Percentiles rank a stretch among this genome's conserved stretches.
Conservation (phyloP, 805 yeast species). For the Candida broadrunensis region DNA sequence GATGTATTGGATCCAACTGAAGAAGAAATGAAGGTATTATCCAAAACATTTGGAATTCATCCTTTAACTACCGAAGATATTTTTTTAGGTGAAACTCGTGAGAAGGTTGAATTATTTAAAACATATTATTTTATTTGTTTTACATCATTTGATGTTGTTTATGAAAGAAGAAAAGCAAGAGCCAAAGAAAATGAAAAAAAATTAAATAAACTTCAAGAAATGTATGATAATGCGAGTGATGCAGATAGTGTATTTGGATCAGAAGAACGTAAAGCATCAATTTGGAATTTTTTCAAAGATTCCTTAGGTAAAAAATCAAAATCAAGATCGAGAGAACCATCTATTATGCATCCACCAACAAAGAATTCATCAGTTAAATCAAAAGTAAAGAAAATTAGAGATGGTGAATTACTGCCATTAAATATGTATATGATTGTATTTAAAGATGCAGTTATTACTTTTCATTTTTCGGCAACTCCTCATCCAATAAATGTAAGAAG, state of each 20-base stretch:
- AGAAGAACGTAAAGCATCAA: slow-evolving; percentile 11
- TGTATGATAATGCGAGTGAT: slow-evolving; percentile 22
- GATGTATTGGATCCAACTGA: slow-evolving; percentile 92
- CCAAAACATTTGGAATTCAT: slow-evolving; percentile 91
- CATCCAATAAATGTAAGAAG: slow-evolving; percentile 95
- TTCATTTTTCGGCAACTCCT: slow-evolving; percentile 92
- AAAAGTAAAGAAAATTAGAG: slow-evolving; percentile 31
- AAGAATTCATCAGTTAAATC: slow-evolving; percentile 20
- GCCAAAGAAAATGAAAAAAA: slow-evolving; percentile 45
- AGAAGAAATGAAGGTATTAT: slow-evolving; percentile 89
- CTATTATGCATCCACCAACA: slow-evolving; percentile 8
- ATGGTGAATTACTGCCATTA: slow-evolving; percentile 75
- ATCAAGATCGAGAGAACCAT: slow-evolving; percentile 3
- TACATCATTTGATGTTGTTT: slow-evolving; percentile 58
- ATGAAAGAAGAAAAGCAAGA: slow-evolving; percentile 59
- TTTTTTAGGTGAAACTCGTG: slow-evolving; percentile 88
- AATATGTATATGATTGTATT: slow-evolving; percentile 93
- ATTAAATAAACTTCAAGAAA: slow-evolving; percentile 34
- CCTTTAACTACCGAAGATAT: slow-evolving; percentile 97
- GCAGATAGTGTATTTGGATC: slow-evolving; percentile 13
- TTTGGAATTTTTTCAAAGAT: slow-evolving; percentile 12
- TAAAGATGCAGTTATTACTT: slow-evolving; percentile 85
- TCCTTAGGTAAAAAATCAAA: slow-evolving; percentile 5
- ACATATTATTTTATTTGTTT: slow-evolving; percentile 92
- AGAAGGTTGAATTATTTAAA: slow-evolving; percentile 89